Evolutionary conservation across 2,329 filamentous ascomycete genomes (phyloP), one percentile per base, ranked within the genome.

Genomic region (Colletotrichum australisinense): DNA sequence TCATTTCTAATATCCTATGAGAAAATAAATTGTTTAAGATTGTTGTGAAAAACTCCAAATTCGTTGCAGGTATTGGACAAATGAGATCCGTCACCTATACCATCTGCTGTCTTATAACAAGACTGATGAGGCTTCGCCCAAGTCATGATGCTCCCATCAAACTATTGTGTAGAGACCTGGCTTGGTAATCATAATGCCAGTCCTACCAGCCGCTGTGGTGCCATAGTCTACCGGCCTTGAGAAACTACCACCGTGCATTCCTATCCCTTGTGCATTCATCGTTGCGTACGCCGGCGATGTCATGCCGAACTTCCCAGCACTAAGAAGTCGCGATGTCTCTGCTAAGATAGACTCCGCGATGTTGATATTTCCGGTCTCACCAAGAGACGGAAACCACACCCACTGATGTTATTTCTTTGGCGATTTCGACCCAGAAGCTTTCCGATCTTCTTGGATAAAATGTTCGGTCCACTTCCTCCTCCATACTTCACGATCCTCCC

Each of bases 401-500:
- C 16, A 9, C 42, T 5, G 16, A 19, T 63, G 28, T 49, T 52
- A 73, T 62, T 71, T 73, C 55, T 60, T 73, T 35, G 71, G 16
- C 24, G 71, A 38, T 30, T 70, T 73, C 9, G 71, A 64, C 22
- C 60, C 60, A 11, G 67, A 56, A n/a, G 67, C 67, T 32, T 71
- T 73, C 55, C 67, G 55, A 16, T 73, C 71, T 26, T 73, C 71
- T 32, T 69, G 60, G 46, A 62, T 22, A 19, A 73, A 73, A 35
- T 73, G 60, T 26, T 73, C 71, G 28, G 49, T 66, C 71, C 71
- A 73, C 55, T 71, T 73, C 71, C 65, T 73, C 67, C 58, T 73
- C 71, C 71, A 73, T 35, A 73, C 71, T 26, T 73, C 71, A 49
- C 71, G 71, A 24, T 73, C 71, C 56, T 73, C 71, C 71, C 71